A percentile compares a stretch with the other conserved stretches of the same genome.
Evolutionary conservation across 768 basidiomycete species (phyloP).

Genomic region (Boletus patriciae): DNA sequence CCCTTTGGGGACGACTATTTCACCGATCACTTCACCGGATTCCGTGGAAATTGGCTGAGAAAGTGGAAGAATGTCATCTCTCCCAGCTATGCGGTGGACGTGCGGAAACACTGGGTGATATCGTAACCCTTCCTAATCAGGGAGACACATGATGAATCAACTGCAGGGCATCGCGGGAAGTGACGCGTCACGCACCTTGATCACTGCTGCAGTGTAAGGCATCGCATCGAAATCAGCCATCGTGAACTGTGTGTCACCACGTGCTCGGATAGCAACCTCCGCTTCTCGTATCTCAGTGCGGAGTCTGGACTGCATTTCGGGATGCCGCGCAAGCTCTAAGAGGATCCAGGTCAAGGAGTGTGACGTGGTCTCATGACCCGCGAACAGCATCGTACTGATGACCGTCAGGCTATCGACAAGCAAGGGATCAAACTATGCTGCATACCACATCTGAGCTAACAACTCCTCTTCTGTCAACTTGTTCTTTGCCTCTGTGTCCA

Average conservation of each 20-base stretch:
- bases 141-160: not conserved
- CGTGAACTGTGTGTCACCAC: slow-evolving; percentile 13
- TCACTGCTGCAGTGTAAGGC: slow-evolving; percentile 43
- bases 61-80: slow-evolving; percentile 61
- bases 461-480: slow-evolving; percentile 23
- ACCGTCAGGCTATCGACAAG: not conserved
- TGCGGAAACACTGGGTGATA: slow-evolving; percentile 52
- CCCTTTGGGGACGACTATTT: slow-evolving; percentile 51
- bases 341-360: slow-evolving; percentile 61
- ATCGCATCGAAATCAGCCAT: slow-evolving; percentile 50
- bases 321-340: slow-evolving; percentile 59
- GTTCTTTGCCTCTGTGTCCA: slow-evolving; percentile 26
- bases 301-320: slow-evolving; percentile 57
- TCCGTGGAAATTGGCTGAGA: slow-evolving; percentile 49
- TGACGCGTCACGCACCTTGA: slow-evolving; percentile 27
- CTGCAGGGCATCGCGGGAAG: slow-evolving; percentile 24
- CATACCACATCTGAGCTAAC: slow-evolving; percentile 23
- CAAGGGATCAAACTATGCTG: not conserved
- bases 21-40: slow-evolving; percentile 43
- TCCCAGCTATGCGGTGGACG: slow-evolving; percentile 49
- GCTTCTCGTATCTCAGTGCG: slow-evolving; percentile 36
- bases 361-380: slow-evolving; percentile 63
- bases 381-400: slow-evolving; percentile 46
- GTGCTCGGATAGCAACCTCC: slow-evolving; percentile 9
- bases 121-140: slow-evolving; percentile 45